These are phyloP conservation scores for Cyberlindnera petersonii DNA, from an alignment of 805 yeast species.

Conservation along the genomic window DNA sequence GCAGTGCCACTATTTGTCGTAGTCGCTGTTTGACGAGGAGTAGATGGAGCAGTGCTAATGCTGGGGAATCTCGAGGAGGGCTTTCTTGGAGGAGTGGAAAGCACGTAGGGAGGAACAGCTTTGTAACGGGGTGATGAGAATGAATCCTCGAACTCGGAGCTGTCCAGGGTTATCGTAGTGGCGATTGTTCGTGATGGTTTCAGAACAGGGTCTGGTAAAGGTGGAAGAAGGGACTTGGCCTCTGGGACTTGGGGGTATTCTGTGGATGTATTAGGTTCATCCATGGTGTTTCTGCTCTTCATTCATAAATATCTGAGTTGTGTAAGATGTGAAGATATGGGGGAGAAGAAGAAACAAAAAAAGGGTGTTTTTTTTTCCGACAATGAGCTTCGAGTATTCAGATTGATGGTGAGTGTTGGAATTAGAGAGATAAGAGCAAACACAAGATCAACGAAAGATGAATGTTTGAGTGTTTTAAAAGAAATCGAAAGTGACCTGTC, in stretches of 20 bases:
- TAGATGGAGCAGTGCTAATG: slow-evolving; percentile 1
- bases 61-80: slow-evolving; percentile 2
- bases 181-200: slow-evolving; percentile 4
- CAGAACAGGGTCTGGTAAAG: slow-evolving; percentile 18
- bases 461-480: too few relatives aligned
- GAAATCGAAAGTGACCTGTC: too few relatives aligned
- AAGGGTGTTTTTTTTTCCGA: too few relatives aligned
- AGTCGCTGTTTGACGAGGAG: slow-evolving; percentile 1
- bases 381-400: too few relatives aligned
- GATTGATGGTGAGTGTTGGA: too few relatives aligned
- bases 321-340: too few relatives aligned
- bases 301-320: too few relatives aligned
- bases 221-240: slow-evolving; percentile 19
- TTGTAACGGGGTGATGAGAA: slow-evolving; percentile 2
- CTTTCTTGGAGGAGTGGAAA: slow-evolving; percentile 10
- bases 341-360: too few relatives aligned
- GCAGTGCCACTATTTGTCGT: background rate
- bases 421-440: too few relatives aligned
- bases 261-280: slow-evolving; percentile 7
- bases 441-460: too few relatives aligned
- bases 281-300: too few relatives aligned
- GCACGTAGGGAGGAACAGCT: background rate
- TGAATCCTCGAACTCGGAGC: slow-evolving; percentile 2
- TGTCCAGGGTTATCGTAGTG: too few relatives aligned
- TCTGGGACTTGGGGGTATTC: slow-evolving; percentile 17